Base-by-base conservation (phyloP, 2,329 filamentous ascomycete genomes). In the Didymella exigua region DNA sequence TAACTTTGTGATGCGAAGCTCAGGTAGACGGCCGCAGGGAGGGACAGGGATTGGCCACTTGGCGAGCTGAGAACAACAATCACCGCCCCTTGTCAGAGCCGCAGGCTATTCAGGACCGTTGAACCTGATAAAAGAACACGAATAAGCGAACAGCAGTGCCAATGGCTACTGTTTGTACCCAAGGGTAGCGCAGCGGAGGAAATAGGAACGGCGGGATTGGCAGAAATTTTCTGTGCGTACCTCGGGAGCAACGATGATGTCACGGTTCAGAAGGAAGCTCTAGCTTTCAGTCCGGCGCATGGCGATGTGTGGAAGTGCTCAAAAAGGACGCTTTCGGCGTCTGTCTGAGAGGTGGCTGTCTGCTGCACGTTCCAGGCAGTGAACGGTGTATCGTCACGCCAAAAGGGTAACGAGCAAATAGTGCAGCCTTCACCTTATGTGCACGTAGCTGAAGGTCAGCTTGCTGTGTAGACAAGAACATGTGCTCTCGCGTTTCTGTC, bases 1-100 rank as follows among this genome's bases (percentile, higher is more conserved):
- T 63, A 56, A 65, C 65, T 68, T 61, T 59, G 68, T 69, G 68
- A 71, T 67, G 68, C 65, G 67, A 68, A 63, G 65, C 59, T 66
- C 61, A 61, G 60, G 59, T 56, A 46, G 29, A 53, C 55, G 54
- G 60, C 51, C 56, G 49, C 52, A 58, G 62, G 53, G 47, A 51
- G 54, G 23, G 47, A 56, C 54, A 56, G 54, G 54, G 54, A 56
- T 56, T 36, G 48, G 47, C 54, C 49, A 51, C 59, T 60, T 62
- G 59, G 61, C 57, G 57, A 48, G 55, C 49, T 60, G 50, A 47
- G 59, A 63, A 60, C 61, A 58, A 63, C 60, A 54, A 56, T 49
- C 42, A 46, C 59, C 42, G 52, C 56, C 57, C 58, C 48, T 59
- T 47, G 52, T 61, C 56, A 47, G 54, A 49, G 54, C 45, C 49